phyloP scores from a whole-genome alignment of 106 monocot genomes.

The Dendrobium chrysotoxum region DNA sequence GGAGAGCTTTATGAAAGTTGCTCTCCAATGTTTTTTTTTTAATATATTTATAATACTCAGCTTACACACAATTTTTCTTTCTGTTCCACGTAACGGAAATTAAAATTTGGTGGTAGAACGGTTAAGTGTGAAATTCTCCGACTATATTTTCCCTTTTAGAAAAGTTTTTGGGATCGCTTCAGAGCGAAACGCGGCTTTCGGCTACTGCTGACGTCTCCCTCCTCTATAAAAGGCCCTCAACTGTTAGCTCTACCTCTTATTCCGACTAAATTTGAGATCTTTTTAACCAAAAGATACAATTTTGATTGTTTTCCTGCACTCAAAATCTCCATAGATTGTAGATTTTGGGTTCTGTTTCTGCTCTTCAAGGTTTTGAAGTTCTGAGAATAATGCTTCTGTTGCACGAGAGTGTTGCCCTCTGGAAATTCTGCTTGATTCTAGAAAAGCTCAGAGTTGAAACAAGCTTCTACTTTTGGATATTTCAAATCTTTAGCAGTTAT shows the following conservation, averaged over 20 bases:
- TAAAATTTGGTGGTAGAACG: not conserved
- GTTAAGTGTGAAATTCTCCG: not conserved
- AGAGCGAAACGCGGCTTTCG: not conserved
- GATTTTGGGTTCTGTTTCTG: not conserved
- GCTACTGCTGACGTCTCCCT: not conserved
- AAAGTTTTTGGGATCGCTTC: not conserved
- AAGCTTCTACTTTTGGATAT: slow-evolving; percentile 9
- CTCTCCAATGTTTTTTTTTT: rapidly evolving
- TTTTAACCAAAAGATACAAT: not conserved
- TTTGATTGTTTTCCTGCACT: not conserved
- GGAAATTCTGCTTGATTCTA: slow-evolving; percentile 20
- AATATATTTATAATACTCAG: no score
- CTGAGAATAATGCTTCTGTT: slow-evolving; percentile 37
- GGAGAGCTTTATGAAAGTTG: no score
- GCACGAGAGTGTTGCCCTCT: slow-evolving; percentile 13
- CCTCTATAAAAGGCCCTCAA: slow-evolving; percentile 1
- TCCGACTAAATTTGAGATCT: not conserved
- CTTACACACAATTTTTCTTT: no score
- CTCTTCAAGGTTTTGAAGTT: slow-evolving; percentile 3
- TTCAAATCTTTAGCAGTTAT: slow-evolving; percentile 1
- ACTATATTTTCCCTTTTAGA: not conserved
- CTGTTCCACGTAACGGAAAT: no score
- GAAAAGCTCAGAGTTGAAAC: slow-evolving; percentile 14
- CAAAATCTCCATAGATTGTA: not conserved
- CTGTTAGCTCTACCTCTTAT: not conserved